Conservation (phyloP, 2,329 filamentous ascomycete genomes). For the Ceratocystis cubensis region DNA sequence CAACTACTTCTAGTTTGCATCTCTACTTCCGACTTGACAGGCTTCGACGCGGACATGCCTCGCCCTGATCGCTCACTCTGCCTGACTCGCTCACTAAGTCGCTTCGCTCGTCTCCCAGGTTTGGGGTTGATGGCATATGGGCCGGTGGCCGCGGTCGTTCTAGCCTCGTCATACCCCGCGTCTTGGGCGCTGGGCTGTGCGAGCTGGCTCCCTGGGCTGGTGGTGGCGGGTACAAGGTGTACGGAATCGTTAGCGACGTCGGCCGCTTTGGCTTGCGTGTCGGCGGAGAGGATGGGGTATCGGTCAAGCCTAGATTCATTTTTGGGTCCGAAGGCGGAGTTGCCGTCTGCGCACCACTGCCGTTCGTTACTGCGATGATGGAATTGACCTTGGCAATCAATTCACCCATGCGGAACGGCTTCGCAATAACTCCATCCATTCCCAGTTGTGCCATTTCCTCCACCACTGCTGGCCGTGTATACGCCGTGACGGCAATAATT, state of each 20-base stretch:
- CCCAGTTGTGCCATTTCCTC: constrained; percentile 9
- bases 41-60: neutral
- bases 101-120: neutral
- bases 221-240: neutral
- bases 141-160: neutral
- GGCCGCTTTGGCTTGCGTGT: neutral
- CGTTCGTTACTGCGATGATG: constrained; percentile 30
- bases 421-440: constrained; percentile 62
- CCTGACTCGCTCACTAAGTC: neutral
- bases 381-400: constrained; percentile 55
- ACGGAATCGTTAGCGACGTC: neutral
- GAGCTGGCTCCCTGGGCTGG: neutral
- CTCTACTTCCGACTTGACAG: constrained; percentile 3
- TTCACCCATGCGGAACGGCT: constrained; percentile 66
- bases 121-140: constrained; percentile 11
- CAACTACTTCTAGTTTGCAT: neutral
- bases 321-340: too few relatives aligned
- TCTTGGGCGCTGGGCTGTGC: neutral
- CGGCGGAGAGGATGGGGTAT: neutral
- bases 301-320: too few relatives aligned
- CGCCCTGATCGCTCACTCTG: neutral
- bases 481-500: constrained; percentile 73
- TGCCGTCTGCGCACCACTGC: constrained; percentile 25
- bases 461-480: constrained; percentile 45
- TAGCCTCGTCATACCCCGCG: neutral